These are phyloP conservation scores for Paramecium primaurelia DNA, from an alignment of 73 alveolate genomes.

Conservation along the genomic window DNA sequence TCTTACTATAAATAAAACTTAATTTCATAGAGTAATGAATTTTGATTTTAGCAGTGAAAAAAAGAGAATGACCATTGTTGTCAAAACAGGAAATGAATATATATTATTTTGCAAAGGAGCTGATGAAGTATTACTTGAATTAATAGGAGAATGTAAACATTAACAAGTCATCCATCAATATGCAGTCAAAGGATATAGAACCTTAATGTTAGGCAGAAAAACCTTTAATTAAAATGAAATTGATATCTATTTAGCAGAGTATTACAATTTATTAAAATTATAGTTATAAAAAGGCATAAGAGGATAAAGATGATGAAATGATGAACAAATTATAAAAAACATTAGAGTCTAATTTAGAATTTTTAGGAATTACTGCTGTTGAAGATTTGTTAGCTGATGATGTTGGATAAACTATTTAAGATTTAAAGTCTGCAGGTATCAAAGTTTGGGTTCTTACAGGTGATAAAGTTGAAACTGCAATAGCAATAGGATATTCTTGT, in stretches of 20 bases:
- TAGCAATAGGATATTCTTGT: slow-evolving; percentile 87
- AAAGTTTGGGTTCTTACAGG: slow-evolving; percentile 97
- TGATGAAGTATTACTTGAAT: slow-evolving; percentile 71
- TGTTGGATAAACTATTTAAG: slow-evolving; percentile 82
- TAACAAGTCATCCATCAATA: background rate
- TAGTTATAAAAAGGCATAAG: background rate
- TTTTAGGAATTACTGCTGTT: slow-evolving; percentile 94
- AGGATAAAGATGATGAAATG: slow-evolving; percentile 72
- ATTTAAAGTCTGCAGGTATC: slow-evolving; percentile 79
- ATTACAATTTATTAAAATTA: background rate
- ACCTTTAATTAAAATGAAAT: slow-evolving; percentile 60
- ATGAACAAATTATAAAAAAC: slow-evolving; percentile 77
- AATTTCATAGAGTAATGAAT: background rate
- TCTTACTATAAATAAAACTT: slow-evolving; percentile 63
- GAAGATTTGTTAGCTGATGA: slow-evolving; percentile 90
- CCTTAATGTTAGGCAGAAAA: slow-evolving; percentile 67
- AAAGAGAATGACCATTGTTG: slow-evolving; percentile 77
- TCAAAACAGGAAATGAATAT: slow-evolving; percentile 64
- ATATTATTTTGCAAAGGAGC: slow-evolving; percentile 95
- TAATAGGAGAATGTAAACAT: slow-evolving; percentile 47
- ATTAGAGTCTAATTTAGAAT: slow-evolving; percentile 80
- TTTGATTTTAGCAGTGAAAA: slow-evolving; percentile 75
- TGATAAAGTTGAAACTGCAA: slow-evolving; percentile 95
- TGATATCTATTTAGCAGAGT: background rate
- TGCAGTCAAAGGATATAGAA: slow-evolving; percentile 64